Evolutionary conservation across 176 grass and related monocot species (phyloP).

Genomic region (Avena eriantha): DNA sequence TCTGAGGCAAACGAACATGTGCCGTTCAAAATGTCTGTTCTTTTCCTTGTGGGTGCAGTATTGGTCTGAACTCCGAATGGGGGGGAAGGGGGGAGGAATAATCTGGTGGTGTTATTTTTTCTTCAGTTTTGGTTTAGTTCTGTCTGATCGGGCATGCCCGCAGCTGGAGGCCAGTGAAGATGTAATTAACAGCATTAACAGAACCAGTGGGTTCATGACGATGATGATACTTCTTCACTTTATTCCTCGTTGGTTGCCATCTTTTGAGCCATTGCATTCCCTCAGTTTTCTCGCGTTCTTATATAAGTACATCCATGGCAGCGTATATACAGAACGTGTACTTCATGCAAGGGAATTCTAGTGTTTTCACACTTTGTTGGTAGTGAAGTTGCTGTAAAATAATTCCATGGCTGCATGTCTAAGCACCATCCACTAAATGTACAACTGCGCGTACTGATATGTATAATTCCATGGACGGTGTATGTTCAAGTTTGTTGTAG

Average conservation of each 20-base stretch:
- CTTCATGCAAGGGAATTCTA: background rate
- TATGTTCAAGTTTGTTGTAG: background rate
- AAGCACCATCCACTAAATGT: background rate
- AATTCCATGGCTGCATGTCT: background rate
- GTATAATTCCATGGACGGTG: background rate
- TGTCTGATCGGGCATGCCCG: background rate
- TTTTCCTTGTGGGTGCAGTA: slow-evolving; percentile 17
- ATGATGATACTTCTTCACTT: background rate
- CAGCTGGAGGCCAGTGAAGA: background rate
- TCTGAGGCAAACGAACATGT: background rate
- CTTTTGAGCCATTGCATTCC: background rate
- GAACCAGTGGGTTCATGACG: slow-evolving; percentile 1
- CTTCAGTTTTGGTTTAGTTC: slow-evolving; percentile 4
- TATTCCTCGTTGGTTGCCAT: background rate
- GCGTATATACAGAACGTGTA: background rate
- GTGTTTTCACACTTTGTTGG: background rate
- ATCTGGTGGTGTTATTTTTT: background rate
- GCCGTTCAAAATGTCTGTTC: background rate
- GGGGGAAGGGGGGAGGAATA: slow-evolving; percentile 18
- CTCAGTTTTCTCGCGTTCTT: background rate
- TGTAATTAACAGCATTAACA: slow-evolving; percentile 33
- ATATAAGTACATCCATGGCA: background rate
- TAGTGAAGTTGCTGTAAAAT: background rate
- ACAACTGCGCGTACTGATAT: background rate
- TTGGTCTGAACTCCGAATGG: background rate